Evolutionary conservation across 2,329 filamentous ascomycete genomes (phyloP), one percentile per base, ranked within the genome.

Genomic region (Lasiodiplodia gonubiensis): DNA sequence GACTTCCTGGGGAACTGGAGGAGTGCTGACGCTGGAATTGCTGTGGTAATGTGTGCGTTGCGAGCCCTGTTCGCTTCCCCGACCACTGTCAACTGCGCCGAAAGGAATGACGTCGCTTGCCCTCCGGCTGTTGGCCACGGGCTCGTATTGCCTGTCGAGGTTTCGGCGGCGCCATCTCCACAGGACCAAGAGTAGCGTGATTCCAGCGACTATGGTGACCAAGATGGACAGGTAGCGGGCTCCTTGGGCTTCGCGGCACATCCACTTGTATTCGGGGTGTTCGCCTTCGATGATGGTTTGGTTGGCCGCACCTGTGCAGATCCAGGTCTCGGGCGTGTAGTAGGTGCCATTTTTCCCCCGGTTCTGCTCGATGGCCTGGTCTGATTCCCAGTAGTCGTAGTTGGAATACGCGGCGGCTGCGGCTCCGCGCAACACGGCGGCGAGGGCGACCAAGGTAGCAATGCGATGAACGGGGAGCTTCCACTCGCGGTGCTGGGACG

Each of bases 161-260:
- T 63, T 63, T 6, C 42, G 46, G 30, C 59, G 59, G 4, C 59
- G 59, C 59, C 59, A 63, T 37, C 59, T 51, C 59, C 59, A 63
- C 7, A 63, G 27, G 12, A 63, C 46, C 46, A 63, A 48, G n/a
- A 63, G 2, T n/a, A 63, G 18, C 5, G 59, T 63, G 21, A 39
- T 39, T 12, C 4, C 59, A 8, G 59, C 23, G 30, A 63, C 51
- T 21, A 63, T 7, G 42, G 59, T 63, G n/a, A 23, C 23, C 5
- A 63, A 48, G 16, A 63, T 63, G n/a, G 59, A 23, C 12, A 63
- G 46, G 12, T 63, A 63, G 30, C 59, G 59, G 14, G 46, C 59
- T 14, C 59, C 59, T 16, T 63, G 27, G 10, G 59, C 59, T 37
- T 63, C 59, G 30, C 59, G 59, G 12, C 59, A 63, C 59, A 63